These are phyloP conservation scores for Alternaria hordeiaustralica DNA, from an alignment of 2,329 filamentous ascomycete genomes.

Conservation along the genomic window DNA sequence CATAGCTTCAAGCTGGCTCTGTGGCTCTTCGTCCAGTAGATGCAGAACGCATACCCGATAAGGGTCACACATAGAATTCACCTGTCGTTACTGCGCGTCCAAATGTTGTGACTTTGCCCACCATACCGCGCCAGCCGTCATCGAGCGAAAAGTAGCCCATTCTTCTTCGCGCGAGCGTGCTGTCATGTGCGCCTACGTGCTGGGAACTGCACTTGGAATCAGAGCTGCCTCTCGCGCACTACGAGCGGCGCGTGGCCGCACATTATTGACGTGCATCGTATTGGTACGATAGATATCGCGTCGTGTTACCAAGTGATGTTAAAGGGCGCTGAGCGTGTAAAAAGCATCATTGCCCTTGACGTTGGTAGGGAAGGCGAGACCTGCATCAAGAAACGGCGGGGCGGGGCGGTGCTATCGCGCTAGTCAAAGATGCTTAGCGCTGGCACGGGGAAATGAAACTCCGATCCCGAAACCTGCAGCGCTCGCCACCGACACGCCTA, in stretches of 20 bases:
- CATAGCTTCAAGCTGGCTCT: neutral
- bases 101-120: neutral
- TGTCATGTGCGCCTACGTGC: neutral
- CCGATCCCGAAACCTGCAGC: neutral
- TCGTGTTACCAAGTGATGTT: neutral
- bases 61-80: neutral
- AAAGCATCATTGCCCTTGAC: neutral
- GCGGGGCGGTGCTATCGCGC: no score
- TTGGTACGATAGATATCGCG: neutral
- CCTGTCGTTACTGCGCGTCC: neutral
- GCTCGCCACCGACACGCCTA: neutral
- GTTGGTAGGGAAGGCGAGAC: neutral
- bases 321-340: neutral
- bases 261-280: neutral
- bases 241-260: neutral
- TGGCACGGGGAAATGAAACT: neutral
- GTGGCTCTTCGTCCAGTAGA: neutral
- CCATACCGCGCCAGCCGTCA: neutral
- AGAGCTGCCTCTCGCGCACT: neutral
- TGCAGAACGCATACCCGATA: neutral
- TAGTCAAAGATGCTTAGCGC: neutral
- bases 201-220: neutral
- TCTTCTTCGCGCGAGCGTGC: neutral
- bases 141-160: neutral
- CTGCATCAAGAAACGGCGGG: no score